A percentile compares a stretch with the other conserved stretches of the same genome.
Conservation (phyloP, 192 early-diverging fungal genomes). For the Backusella luteola region DNA sequence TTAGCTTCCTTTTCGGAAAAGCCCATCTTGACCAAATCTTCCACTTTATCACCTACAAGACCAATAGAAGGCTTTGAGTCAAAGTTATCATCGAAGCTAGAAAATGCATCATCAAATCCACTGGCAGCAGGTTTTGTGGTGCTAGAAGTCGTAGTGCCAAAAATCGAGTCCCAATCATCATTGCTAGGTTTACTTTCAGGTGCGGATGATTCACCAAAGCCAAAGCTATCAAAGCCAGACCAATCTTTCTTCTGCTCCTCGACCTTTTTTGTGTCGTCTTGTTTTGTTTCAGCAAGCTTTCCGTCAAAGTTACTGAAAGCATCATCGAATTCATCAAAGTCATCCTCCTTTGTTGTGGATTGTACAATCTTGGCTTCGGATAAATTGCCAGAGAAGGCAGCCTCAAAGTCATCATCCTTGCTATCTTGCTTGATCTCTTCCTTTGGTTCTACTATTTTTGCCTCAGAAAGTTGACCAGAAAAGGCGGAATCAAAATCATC, state of each 20-base stretch:
- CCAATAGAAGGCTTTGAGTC: conserved; percentile 3
- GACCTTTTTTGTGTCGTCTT: neutral
- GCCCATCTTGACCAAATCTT: conserved; percentile 62
- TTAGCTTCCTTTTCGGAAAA: conserved; percentile 66
- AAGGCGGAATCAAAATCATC: conserved; percentile 38
- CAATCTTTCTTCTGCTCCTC: conserved; percentile 1
- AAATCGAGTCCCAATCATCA: conserved; percentile 32
- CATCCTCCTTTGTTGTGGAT: neutral
- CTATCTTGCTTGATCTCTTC: neutral
- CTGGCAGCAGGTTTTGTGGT: neutral
- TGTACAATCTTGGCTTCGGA: conserved; percentile 8
- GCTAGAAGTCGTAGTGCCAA: neutral
- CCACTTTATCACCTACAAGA: conserved; percentile 30
- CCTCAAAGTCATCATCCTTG: conserved; percentile 14
- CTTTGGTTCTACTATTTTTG: conserved; percentile 13
- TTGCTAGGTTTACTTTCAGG: neutral
- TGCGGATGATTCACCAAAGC: conserved; percentile 2
- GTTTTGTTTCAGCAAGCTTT: neutral
- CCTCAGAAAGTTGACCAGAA: conserved; percentile 27
- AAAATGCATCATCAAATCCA: conserved; percentile 35
- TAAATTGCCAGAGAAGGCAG: conserved; percentile 12
- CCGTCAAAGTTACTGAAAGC: conserved; percentile 21
- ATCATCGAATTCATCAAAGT: conserved; percentile 31
- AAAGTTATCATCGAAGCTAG: conserved; percentile 12
- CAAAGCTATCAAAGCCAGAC: conserved; percentile 1